phyloP scores from a whole-genome alignment of 1,284 basidiomycete species.

The Hymenochaete sp. region DNA sequence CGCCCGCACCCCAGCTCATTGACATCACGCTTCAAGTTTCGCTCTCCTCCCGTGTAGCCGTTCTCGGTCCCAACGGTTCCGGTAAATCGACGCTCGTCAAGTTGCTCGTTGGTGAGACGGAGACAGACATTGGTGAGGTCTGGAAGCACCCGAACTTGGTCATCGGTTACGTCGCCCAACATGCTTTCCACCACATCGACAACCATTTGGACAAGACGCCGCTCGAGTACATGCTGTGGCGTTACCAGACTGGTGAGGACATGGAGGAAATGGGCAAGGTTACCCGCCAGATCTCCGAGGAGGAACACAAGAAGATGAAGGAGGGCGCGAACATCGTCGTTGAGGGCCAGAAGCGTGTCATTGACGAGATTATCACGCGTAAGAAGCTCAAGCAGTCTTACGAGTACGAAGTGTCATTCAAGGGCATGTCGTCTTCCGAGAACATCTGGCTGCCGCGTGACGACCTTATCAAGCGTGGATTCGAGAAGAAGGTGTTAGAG shows the following conservation, averaged over 20 bases:
- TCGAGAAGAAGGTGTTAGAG: slow-evolving; percentile 98
- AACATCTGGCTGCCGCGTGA: slow-evolving; percentile 96
- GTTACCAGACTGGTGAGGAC: slow-evolving; percentile 99
- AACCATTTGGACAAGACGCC: slow-evolving; percentile 97
- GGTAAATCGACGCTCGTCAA: slow-evolving; percentile 99
- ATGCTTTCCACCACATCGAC: slow-evolving; percentile 99
- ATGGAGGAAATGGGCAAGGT: slow-evolving; percentile 94
- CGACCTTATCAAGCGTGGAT: slow-evolving; percentile 94
- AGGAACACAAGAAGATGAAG: slow-evolving; percentile 94
- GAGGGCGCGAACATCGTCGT: slow-evolving; percentile 81
- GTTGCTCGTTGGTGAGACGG: slow-evolving; percentile 95
- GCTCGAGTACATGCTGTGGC: slow-evolving; percentile 98
- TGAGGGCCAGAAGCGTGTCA: slow-evolving; percentile 90
- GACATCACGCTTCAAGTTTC: slow-evolving; percentile 96
- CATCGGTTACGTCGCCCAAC: slow-evolving; percentile 97
- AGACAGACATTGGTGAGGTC: slow-evolving; percentile 91
- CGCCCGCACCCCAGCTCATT: slow-evolving; percentile 82
- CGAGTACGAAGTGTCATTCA: slow-evolving; percentile 96
- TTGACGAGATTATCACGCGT: slow-evolving; percentile 85
- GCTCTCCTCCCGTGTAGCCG: slow-evolving; percentile 92
- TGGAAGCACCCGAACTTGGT: slow-evolving; percentile 99
- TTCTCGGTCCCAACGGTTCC: slow-evolving; percentile 96
- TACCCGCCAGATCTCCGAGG: slow-evolving; percentile 77
- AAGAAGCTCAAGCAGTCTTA: slow-evolving; percentile 99
- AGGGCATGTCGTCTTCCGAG: slow-evolving; percentile 85